These are phyloP conservation scores for Adiantum capillusveneris DNA, from an alignment of 75 land plant genomes.

Conservation along the genomic window DNA sequence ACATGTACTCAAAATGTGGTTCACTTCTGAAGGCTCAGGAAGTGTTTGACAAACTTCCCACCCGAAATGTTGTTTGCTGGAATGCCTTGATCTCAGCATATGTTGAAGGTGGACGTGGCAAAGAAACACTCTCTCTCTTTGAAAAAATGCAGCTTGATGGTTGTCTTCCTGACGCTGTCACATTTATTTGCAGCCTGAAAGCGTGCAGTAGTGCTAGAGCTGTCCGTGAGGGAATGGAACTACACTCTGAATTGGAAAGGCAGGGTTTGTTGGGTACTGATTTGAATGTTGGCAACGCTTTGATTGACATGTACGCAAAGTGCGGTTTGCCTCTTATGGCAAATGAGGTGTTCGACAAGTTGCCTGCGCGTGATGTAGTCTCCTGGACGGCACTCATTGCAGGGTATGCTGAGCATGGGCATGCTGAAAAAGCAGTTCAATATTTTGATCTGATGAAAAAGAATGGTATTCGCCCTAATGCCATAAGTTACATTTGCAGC, in stretches of 20 bases:
- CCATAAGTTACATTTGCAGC: constrained; percentile 38
- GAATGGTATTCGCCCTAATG: constrained; percentile 23
- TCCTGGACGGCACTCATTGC: constrained; percentile 58
- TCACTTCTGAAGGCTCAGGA: constrained; percentile 10
- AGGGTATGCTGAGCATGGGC: constrained; percentile 41
- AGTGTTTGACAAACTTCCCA: constrained; percentile 11
- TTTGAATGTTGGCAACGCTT: constrained; percentile 43
- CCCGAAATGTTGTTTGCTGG: constrained; percentile 11
- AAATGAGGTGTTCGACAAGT: constrained; percentile 39
- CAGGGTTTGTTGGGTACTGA: constrained; percentile 34
- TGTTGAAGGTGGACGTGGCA: constrained; percentile 12
- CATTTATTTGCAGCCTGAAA: constrained; percentile 23
- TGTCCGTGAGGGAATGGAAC: constrained; percentile 41
- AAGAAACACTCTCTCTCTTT: constrained; percentile 8
- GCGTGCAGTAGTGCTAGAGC: constrained; percentile 46
- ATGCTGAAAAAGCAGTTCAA: constrained; percentile 23
- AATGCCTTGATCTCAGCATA: constrained; percentile 20
- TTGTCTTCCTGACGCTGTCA: constrained; percentile 15
- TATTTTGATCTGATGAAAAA: constrained; percentile 22
- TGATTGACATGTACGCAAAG: constrained; percentile 63
- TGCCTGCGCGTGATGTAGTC: constrained; percentile 34
- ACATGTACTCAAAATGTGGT: constrained; percentile 13
- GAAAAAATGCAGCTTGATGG: constrained; percentile 8
- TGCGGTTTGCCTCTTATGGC: constrained; percentile 28
- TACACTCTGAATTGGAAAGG: constrained; percentile 38